A percentile compares a stretch with the other conserved stretches of the same genome.
phyloP scores from a whole-genome alignment of 306 rosid species.

The Vigna nakashimae region DNA sequence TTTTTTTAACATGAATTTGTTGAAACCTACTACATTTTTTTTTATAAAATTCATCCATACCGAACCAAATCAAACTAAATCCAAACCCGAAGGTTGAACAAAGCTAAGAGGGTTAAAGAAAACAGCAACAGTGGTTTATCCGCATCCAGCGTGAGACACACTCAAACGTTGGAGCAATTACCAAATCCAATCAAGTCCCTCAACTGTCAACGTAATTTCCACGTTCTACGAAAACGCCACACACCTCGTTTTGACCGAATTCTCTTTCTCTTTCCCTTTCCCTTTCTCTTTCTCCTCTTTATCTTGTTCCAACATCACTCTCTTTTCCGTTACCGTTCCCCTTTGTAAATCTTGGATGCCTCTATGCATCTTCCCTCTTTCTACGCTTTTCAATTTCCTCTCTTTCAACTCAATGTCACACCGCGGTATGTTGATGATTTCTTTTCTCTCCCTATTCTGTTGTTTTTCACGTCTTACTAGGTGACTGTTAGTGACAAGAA shows the following conservation, averaged over 20 bases:
- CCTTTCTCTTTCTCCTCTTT: constrained; percentile 1
- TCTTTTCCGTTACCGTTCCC: constrained; percentile 29
- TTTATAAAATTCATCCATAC: no score
- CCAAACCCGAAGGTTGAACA: not conserved
- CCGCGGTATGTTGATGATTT: constrained; percentile 35
- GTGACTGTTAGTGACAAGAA: constrained; percentile 9
- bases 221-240: constrained; percentile 30
- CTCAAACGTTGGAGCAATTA: constrained; percentile 17
- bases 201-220: constrained; percentile 39
- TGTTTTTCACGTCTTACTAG: not conserved
- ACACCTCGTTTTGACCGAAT: constrained; percentile 52
- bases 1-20: no score
- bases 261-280: constrained; percentile 6
- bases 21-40: no score
- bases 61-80: no score
- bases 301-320: constrained; percentile 11
- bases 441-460: not conserved
- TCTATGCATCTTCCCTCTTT: not conserved
- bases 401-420: constrained; percentile 48
- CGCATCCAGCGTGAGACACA: not conserved
- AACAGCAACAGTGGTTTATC: constrained; percentile 8
- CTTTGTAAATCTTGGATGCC: constrained; percentile 3
- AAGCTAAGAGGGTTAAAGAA: not conserved
- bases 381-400: constrained; percentile 15
- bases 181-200: constrained; percentile 20